phyloP scores from a whole-genome alignment of 345 rosid species.

The Microthlaspi erraticum region DNA sequence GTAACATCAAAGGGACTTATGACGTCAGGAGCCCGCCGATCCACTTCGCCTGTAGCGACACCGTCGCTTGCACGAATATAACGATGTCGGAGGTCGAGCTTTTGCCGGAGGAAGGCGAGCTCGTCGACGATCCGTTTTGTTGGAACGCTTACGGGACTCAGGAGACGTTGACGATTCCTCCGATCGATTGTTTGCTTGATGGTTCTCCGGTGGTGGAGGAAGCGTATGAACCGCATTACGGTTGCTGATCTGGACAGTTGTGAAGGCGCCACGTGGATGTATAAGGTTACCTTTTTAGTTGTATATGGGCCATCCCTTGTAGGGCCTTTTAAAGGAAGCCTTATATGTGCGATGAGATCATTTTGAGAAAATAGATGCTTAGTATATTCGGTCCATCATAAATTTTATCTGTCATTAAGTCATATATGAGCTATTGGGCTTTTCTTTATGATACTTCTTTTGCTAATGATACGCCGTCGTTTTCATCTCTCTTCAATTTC shows the following conservation, averaged over 20 bases:
- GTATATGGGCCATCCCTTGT: constrained; percentile 60
- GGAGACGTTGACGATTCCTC: constrained; percentile 85
- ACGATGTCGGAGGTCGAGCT: constrained; percentile 90
- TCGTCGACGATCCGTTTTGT: constrained; percentile 95
- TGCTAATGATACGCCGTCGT: too few relatives aligned
- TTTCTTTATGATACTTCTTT: not conserved
- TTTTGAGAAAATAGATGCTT: constrained; percentile 8
- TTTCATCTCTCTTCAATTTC: too few relatives aligned
- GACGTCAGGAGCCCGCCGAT: constrained; percentile 82
- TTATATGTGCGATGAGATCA: constrained; percentile 70
- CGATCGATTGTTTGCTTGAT: constrained; percentile 71
- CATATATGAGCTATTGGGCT: constrained; percentile 1
- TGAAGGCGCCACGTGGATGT: constrained; percentile 4
- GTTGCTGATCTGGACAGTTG: constrained; percentile 48
- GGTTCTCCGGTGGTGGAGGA: constrained; percentile 64
- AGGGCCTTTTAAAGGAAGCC: constrained; percentile 55
- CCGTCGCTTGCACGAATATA: constrained; percentile 92
- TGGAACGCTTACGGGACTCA: constrained; percentile 95
- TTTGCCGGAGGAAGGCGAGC: constrained; percentile 78
- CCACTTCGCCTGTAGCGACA: constrained; percentile 94
- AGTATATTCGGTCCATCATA: not conserved
- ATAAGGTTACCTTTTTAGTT: constrained; percentile 7
- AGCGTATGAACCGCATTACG: constrained; percentile 44
- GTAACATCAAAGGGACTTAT: constrained; percentile 89
- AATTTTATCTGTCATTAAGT: not conserved